Percentiles rank a stretch among this genome's conserved stretches.
Evolutionary conservation across 2,329 filamentous ascomycete genomes (phyloP).

Genomic region (Alternaria viburni): DNA sequence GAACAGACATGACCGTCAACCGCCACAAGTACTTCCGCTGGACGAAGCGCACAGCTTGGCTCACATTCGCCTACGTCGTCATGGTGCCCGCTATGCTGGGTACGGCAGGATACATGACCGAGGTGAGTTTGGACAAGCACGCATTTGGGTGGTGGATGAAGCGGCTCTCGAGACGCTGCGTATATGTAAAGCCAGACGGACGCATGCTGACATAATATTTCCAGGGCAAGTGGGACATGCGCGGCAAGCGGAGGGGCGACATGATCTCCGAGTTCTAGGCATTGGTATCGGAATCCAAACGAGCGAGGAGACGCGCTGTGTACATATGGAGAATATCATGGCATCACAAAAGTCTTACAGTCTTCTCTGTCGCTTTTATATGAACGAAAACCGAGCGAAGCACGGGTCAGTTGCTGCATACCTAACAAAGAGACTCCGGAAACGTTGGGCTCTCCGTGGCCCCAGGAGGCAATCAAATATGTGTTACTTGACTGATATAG

Average conservation of each 20-base stretch:
- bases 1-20: constrained; percentile 77
- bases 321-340: constrained; percentile 20
- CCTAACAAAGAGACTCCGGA: neutral
- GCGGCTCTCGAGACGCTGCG: constrained; percentile 16
- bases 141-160: neutral
- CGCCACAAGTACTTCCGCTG: constrained; percentile 96
- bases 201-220: constrained; percentile 4
- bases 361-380: fast-evolving
- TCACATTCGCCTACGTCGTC: constrained; percentile 78
- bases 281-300: neutral
- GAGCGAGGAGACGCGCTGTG: neutral
- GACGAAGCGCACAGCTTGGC: constrained; percentile 80
- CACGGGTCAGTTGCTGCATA: neutral
- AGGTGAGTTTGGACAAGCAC: constrained; percentile 68
- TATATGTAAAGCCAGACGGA: neutral
- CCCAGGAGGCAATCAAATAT: neutral
- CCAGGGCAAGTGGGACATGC: constrained; percentile 84
- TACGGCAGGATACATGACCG: constrained; percentile 77
- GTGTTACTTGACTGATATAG: neutral
- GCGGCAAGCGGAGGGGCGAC: constrained; percentile 88
- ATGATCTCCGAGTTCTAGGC: constrained; percentile 76
- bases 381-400: neutral
- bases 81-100: constrained; percentile 74
- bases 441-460: neutral
- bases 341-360: neutral